Base-by-base conservation (phyloP, 2,329 filamentous ascomycete genomes). In the Cytospora mali region DNA sequence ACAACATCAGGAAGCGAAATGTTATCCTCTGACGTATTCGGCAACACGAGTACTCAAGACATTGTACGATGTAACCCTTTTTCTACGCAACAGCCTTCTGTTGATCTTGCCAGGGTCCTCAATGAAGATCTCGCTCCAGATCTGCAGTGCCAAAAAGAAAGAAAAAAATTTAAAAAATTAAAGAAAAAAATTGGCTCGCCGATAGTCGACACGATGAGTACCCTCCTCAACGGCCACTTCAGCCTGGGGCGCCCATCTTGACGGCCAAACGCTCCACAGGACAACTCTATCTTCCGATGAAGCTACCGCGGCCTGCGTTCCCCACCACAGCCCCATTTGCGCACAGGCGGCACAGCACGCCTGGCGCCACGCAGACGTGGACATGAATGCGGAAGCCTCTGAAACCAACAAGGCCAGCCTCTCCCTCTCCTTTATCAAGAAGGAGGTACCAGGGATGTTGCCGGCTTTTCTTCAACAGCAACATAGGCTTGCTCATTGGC, bases 401-500 rank as follows among this genome's bases (percentile, higher is more conserved):
- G 55, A 59, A 62, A 59, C 55, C 50, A 54, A 35, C 61, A 35
- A 50, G 51, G 35, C 29, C 16, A 62, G 35, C 27, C 27, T 35
- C 18, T 21, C 35, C 27, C 48, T 42, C 31, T 29, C 57, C 27
- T 21, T 23, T n/a, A 27, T 48, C 27, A 48, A 33, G 39, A 29
- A 60, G 28, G 35, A 49, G 42, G 21, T 23, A 21, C 57, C 23
- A 48, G 48, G 39, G 50, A 29, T 23, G 39, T n/a, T 33, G 39
- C 29, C 50, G 46, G n/a, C 4, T 54, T 10, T 18, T 60, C 16
- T n/a, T 60, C 48, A 58, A n/a, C 52, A 14, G 23, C 28, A 42
- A 28, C 23, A 50, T 57, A 16, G 35, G 55, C 27, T 33, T 50
- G 11, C 49, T 49, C 51, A 62, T 64, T 64, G 62, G 62, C 42